A percentile compares a stretch with the other conserved stretches of the same genome.
phyloP scores from a whole-genome alignment of 192 early-diverging fungal species.

The Gaertneriomyces semiglobifer region DNA sequence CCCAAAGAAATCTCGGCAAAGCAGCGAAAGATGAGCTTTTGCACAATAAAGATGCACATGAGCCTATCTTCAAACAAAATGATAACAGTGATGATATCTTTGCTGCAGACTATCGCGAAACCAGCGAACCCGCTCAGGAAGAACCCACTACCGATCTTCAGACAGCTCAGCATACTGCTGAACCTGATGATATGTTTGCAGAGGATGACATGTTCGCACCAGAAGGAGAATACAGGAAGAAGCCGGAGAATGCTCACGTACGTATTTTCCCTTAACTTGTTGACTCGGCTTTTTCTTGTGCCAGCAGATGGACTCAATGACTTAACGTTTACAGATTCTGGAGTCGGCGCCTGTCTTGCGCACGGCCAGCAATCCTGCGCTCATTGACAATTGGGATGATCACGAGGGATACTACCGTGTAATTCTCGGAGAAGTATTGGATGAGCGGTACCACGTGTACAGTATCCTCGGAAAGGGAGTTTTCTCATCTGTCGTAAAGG shows the following conservation, averaged over 20 bases:
- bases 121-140: constrained; percentile 24
- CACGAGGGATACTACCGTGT: constrained; percentile 95
- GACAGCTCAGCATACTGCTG: constrained; percentile 6
- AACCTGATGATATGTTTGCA: constrained; percentile 68
- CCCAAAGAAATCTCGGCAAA: constrained; percentile 42
- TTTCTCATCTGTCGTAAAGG: constrained; percentile 90
- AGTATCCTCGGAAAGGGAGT: constrained; percentile 89
- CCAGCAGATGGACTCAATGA: neutral
- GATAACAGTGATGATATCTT: constrained; percentile 56
- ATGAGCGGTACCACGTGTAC: constrained; percentile 82
- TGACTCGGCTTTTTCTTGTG: neutral
- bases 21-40: constrained; percentile 32
- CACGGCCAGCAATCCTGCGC: constrained; percentile 43
- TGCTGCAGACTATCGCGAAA: constrained; percentile 64
- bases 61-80: constrained; percentile 18
- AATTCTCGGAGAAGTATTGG: constrained; percentile 80
- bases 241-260: constrained; percentile 31
- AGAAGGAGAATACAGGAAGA: constrained; percentile 26
- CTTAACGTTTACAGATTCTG: constrained; percentile 27
- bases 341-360: constrained; percentile 43
- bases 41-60: constrained; percentile 34
- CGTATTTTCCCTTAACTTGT: constrained; percentile 14
- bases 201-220: constrained; percentile 73
- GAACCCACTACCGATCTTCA: constrained; percentile 13
- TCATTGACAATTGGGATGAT: constrained; percentile 94